phyloP scores from a whole-genome alignment of 257 asterid species.

The Solanum ossicruentum region DNA sequence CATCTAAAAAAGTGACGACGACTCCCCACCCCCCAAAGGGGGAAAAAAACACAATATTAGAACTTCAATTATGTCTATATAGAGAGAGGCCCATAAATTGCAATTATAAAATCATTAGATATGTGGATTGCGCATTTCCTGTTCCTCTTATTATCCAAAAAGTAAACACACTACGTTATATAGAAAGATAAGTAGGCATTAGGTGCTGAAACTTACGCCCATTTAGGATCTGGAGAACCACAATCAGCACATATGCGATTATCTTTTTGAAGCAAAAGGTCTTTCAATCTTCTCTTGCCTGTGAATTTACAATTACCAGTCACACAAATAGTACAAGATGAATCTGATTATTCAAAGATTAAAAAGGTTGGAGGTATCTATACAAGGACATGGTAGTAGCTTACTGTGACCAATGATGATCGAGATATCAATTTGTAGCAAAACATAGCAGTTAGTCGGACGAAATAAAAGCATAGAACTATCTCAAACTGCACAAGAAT shows the following conservation, averaged over 20 bases:
- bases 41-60: neutral
- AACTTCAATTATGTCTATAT: neutral
- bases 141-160: neutral
- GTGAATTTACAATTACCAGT: slow-evolving; percentile 4
- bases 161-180: neutral
- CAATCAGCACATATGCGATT: slow-evolving; percentile 95
- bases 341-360: neutral
- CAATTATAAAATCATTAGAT: neutral
- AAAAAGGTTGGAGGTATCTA: neutral
- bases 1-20: neutral
- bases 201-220: slow-evolving; percentile 78
- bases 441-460: neutral
- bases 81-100: neutral
- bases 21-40: neutral
- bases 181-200: neutral
- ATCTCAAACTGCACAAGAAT: neutral
- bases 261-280: slow-evolving; percentile 63
- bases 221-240: slow-evolving; percentile 91
- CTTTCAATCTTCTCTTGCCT: slow-evolving; percentile 80
- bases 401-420: neutral
- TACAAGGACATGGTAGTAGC: neutral
- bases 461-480: neutral
- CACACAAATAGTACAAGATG: neutral
- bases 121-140: neutral
- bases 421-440: neutral